These are phyloP conservation scores for Candida palmyrensis DNA, from an alignment of 805 yeast genomes.

Conservation along the genomic window DNA sequence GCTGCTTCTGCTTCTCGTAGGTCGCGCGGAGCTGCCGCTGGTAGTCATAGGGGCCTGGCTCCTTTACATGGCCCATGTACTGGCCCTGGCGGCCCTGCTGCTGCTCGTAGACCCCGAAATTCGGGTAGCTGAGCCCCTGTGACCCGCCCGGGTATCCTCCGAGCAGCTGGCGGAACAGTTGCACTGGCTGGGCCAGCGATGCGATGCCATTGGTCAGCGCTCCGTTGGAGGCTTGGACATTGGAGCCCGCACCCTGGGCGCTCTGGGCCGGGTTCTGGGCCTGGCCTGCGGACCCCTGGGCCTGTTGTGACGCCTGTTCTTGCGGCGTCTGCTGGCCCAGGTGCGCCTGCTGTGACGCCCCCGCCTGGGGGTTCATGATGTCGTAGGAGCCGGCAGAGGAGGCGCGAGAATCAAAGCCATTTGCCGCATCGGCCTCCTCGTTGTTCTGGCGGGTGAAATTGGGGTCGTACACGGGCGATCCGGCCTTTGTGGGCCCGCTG, in stretches of 20 bases:
- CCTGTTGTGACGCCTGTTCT: too few relatives aligned
- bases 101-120: not conserved
- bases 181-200: not conserved
- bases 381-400: slow-evolving; percentile 4
- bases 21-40: slow-evolving; percentile 20
- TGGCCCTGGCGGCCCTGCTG: slow-evolving; percentile 5
- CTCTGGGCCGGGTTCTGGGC: too few relatives aligned
- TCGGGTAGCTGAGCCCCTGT: not conserved
- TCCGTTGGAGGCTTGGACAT: too few relatives aligned
- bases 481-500: not conserved
- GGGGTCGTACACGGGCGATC: not conserved
- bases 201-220: too few relatives aligned
- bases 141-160: not conserved
- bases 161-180: not conserved
- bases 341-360: slow-evolving; percentile 2
- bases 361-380: slow-evolving; percentile 4
- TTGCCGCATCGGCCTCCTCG: too few relatives aligned
- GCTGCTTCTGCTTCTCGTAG: slow-evolving; percentile 19
- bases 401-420: too few relatives aligned
- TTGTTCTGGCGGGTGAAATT: too few relatives aligned
- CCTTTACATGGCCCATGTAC: slow-evolving; percentile 2
- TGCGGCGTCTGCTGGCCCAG: slow-evolving; percentile 2
- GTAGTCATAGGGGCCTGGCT: slow-evolving; percentile 10
- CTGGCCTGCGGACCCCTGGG: not conserved
- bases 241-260: too few relatives aligned